These are phyloP conservation scores for Starmerella apicola DNA, from an alignment of 805 yeast genomes.

Conservation along the genomic window DNA sequence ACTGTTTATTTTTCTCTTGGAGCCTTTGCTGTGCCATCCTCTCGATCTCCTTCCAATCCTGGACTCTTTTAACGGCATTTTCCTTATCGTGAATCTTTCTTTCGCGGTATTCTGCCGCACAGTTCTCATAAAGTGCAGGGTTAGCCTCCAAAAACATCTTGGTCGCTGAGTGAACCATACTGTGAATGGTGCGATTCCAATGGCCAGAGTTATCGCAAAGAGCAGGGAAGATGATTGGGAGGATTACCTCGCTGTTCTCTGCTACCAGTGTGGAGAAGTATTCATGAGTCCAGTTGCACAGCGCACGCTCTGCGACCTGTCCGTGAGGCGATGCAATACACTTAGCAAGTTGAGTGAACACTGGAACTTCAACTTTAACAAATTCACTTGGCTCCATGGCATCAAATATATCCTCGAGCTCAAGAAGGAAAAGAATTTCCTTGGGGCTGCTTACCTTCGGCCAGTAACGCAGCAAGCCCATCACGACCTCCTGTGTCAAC, in stretches of 20 bases:
- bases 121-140: conserved; percentile 81
- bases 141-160: conserved; percentile 88
- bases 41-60: conserved; percentile 35
- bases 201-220: conserved; percentile 69
- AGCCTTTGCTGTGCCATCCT: conserved; percentile 12
- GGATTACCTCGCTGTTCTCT: conserved; percentile 74
- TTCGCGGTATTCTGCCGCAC: conserved; percentile 74
- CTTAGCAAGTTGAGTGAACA: conserved; percentile 85
- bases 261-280: conserved; percentile 81
- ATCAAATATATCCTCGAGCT: conserved; percentile 92
- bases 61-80: conserved; percentile 46
- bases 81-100: conserved; percentile 52
- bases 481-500: conserved; percentile 88
- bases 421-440: conserved; percentile 91
- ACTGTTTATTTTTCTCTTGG: conserved; percentile 1
- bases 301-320: conserved; percentile 91
- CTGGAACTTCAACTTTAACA: conserved; percentile 78
- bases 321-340: conserved; percentile 92
- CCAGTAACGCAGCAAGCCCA: conserved; percentile 90
- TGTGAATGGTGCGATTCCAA: conserved; percentile 91
- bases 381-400: conserved; percentile 91
- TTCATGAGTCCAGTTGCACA: conserved; percentile 90
- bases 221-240: conserved; percentile 85
- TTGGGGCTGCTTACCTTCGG: conserved; percentile 91
- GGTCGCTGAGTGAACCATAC: conserved; percentile 79